Conservation (phyloP, 441 rosid species). For the Aquilaria agallochum region DNA sequence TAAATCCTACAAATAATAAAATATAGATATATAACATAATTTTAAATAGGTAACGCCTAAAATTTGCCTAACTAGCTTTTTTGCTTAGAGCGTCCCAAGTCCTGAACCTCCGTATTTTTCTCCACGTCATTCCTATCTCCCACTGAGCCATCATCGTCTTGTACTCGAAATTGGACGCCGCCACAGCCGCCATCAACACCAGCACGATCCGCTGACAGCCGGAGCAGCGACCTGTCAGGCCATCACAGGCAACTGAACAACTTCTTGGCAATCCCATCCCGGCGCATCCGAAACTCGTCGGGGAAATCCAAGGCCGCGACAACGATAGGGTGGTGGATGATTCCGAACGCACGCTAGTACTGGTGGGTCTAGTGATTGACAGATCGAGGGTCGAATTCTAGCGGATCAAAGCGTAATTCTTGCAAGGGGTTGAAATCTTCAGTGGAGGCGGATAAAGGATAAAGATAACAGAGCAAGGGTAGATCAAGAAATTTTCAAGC, state of each 20-base stretch:
- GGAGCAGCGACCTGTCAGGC: constrained; percentile 39
- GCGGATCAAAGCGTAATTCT: constrained; percentile 3
- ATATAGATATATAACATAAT: no score
- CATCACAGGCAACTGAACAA: constrained; percentile 45
- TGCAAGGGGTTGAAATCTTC: constrained; percentile 6
- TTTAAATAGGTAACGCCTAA: no score
- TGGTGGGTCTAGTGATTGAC: constrained; percentile 10
- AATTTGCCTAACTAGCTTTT: no score
- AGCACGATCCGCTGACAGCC: constrained; percentile 46
- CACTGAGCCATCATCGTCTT: no score
- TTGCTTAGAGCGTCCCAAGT: no score
- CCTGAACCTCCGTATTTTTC: no score
- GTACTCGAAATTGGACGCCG: no score
- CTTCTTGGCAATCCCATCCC: constrained; percentile 83
- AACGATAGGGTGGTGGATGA: constrained; percentile 72
- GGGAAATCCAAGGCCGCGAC: constrained; percentile 91
- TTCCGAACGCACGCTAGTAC: constrained; percentile 21
- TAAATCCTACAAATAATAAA: no score
- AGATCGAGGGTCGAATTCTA: constrained; percentile 12
- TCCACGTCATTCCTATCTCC: no score
- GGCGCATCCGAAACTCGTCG: constrained; percentile 53
- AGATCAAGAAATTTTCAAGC: background rate
- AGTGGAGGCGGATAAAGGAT: background rate
- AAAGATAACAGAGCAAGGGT: background rate
- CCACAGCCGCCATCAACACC: no score